Conservation (phyloP, 2,329 filamentous ascomycete species). For the Acrodontium crateriforme region DNA sequence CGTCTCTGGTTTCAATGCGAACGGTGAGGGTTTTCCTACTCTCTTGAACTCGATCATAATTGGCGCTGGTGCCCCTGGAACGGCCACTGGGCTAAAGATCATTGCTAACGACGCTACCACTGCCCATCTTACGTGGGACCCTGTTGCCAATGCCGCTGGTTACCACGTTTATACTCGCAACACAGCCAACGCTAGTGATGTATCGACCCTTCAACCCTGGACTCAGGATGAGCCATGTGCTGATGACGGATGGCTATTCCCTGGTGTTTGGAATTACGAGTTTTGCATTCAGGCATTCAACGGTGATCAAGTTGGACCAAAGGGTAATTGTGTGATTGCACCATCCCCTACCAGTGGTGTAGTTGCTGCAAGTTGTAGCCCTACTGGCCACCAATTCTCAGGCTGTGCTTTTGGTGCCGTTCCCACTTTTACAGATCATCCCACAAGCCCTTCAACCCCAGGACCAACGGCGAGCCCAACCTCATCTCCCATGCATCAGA, state of each 20-base stretch:
- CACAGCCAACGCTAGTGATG: not conserved
- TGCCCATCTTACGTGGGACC: not conserved
- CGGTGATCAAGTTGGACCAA: too few species aligned
- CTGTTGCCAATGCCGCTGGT: not conserved
- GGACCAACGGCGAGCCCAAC: too few species aligned
- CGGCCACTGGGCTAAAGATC: not conserved
- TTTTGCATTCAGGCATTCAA: not conserved
- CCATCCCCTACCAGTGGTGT: too few species aligned
- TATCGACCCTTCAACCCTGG: too few species aligned
- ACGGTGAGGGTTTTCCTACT: slow-evolving; percentile 1
- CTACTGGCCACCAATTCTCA: too few species aligned
- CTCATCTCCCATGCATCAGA: too few species aligned
- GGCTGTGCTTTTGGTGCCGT: too few species aligned
- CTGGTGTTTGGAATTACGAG: not conserved
- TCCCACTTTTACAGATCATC: too few species aligned
- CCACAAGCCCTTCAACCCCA: too few species aligned
- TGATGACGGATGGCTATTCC: not conserved
- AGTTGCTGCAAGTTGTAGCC: too few species aligned
- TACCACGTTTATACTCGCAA: not conserved
- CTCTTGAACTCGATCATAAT: not conserved
- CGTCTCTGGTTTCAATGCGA: slow-evolving; percentile 7
- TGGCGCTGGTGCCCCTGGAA: not conserved
- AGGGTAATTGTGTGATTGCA: too few species aligned
- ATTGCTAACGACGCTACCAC: not conserved
- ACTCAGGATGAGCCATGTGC: not conserved